Evolutionary conservation across 257 asterid genomes (phyloP), one percentile per base, ranked within the genome.

Genomic region (Nicotiana benthamiana): DNA sequence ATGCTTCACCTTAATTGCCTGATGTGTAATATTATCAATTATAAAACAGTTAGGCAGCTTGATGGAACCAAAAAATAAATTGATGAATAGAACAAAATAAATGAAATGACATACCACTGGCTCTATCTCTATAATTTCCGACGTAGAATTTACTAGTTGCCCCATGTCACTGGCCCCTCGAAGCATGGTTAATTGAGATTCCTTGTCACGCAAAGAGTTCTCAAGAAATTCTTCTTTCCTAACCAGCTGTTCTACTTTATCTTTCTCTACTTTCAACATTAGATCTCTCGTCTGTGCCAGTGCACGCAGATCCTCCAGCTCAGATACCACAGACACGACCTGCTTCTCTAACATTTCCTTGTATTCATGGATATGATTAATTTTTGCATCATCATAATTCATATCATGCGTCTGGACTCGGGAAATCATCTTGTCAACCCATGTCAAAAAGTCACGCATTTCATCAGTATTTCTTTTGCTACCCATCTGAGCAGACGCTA

Each of bases 91-190:
- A 79, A 83, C 51, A 4, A 43, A 72, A 82, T 57, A 75, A 81
- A 68, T 65, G 30, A 77, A 88, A 83, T 52, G 83, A 78, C 91
- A 79, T 89, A 96, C 99, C 97, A 84, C 83, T 79, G 90, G 92
- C 80, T 92, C 99, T 80, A 92, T 93, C 87, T 96, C 98, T 88
- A 96, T 85, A 70, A 96, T 91, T 87, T 96, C 98, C 40, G 97
- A 90, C 70, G 83, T 82, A 63, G 95, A 79, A 6, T 83, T 87
- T 80, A 88, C 65, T 79, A 91, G 86, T 54, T 82, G 91, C 80
- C 89, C 88, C 36, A 93, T 87, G 83, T 86, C 94, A 86, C 88
- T 91, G 82, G 89, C 89, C 51, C 90, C 90, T 81, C 86, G 89
- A 77, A 91, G 91, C 89, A 83, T 86, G 68, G 82, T 83, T 84